Percentiles rank a stretch among this genome's conserved stretches.
phyloP scores from a whole-genome alignment of 2,329 filamentous ascomycete genomes.

The Botrytis elliptica region DNA sequence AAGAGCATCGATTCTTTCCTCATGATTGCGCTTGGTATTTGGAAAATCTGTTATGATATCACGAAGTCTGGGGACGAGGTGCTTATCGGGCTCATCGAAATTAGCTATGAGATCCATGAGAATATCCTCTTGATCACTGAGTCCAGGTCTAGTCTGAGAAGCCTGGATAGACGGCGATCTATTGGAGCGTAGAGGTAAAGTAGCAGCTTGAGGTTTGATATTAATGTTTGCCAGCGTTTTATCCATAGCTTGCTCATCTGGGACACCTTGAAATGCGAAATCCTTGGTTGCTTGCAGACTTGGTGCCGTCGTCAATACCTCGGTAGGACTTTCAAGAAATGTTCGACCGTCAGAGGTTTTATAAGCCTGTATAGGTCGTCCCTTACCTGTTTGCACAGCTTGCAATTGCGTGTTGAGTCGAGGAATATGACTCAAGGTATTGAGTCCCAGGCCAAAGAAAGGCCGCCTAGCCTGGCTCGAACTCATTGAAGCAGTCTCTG shows the following conservation, averaged over 20 bases:
- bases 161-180: neutral
- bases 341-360: constrained; percentile 33
- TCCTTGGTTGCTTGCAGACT: constrained; percentile 30
- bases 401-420: constrained; percentile 23
- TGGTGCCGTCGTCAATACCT: constrained; percentile 32
- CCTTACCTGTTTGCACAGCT: constrained; percentile 18
- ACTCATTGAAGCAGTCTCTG: constrained; percentile 36
- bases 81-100: constrained; percentile 22
- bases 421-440: constrained; percentile 33
- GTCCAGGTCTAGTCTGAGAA: neutral
- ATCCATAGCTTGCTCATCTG: constrained; percentile 6
- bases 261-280: constrained; percentile 22
- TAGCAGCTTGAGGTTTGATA: constrained; percentile 18
- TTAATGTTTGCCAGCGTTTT: constrained; percentile 24
- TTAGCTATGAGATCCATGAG: constrained; percentile 6
- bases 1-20: constrained; percentile 63
- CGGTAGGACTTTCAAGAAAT: constrained; percentile 36
- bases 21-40: constrained; percentile 45
- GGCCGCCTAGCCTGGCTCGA: constrained; percentile 33
- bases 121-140: neutral
- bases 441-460: constrained; percentile 35
- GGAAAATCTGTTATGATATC: constrained; percentile 32
- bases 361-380: constrained; percentile 31
- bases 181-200: constrained; percentile 19
- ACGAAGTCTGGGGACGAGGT: constrained; percentile 30